Base-by-base conservation (phyloP, 805 yeast genomes). In the Metschnikowia matae region DNA sequence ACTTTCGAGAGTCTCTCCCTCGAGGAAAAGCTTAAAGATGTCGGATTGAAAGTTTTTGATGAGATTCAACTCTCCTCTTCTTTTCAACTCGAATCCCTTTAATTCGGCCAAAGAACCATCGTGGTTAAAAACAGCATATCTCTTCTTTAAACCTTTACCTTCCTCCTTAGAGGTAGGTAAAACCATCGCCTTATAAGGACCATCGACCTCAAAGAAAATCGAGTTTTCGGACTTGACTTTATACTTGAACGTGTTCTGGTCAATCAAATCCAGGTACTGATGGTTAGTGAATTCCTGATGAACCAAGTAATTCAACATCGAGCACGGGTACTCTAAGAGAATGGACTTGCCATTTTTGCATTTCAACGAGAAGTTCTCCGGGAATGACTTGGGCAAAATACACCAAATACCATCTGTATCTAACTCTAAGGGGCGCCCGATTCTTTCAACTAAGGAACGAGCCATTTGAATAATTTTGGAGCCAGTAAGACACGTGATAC, bases 321-420 rank as follows among this genome's bases (percentile, higher is more conserved):
- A 88, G 64, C 99, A 91, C 0, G 98, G 97, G 63, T 94, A 94
- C 10, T 96, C 92, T 49, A 91, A 73, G 40, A 80, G 78, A 13
- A 89, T 68, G 44, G 79, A 82, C 64, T 88, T 88, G 3, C 98
- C 98, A 60, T 85, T 83, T 56, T 84, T 81, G 61, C 87, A 65
- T 51, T 80, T 77, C 62, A 94, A 82, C 18, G 75, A 75, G 66
- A 77, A 89, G 58, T 90, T 86, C 61, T 94, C 99, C 0, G 99
- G 99, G 65, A 94, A 94, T 1, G 96, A 81, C 46, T 82, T 78
- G 1, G 99, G 99, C 40, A 94, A 73, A 55, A 91, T 94, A 80
- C 99, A 94, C 99, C 99, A 94, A 62, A 94, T 94, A 75, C 99
- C 99, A 77, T 94, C 99, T 0, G 99, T 94, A 69, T 94, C 99